phyloP scores from a whole-genome alignment of 768 basidiomycete genomes.

The Rhodosporidiobolus odoratus region DNA sequence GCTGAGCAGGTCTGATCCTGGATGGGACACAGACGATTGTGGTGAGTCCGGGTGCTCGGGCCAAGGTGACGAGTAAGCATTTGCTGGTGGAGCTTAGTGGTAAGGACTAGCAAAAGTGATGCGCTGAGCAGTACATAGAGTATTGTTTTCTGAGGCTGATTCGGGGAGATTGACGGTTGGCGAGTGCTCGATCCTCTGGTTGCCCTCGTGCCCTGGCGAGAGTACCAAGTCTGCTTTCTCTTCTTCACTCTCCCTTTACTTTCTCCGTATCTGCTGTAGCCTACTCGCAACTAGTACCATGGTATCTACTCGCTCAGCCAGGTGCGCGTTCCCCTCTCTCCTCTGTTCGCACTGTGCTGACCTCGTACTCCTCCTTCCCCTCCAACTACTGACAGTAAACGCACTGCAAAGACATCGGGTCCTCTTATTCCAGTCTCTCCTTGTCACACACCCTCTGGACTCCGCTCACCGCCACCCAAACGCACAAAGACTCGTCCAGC shows the following conservation, averaged over 20 bases:
- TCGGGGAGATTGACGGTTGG: no score
- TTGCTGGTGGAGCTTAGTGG: neutral
- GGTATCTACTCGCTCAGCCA: neutral
- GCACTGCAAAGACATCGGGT: neutral
- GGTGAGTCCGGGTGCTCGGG: slow-evolving; percentile 46
- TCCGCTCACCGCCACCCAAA: neutral
- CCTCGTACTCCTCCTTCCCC: neutral
- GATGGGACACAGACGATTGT: slow-evolving; percentile 95
- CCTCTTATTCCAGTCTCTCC: neutral
- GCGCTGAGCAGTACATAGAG: no score
- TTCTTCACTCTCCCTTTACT: neutral
- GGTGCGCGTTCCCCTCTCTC: neutral
- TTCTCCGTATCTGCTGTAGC: neutral
- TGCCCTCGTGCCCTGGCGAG: neutral
- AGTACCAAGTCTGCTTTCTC: neutral
- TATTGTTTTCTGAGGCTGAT: no score
- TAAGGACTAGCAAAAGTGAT: neutral
- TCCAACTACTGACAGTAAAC: no score
- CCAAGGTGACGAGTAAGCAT: slow-evolving; percentile 8
- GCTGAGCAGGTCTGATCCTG: slow-evolving; percentile 57
- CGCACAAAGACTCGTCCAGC: neutral
- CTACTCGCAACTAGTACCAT: neutral
- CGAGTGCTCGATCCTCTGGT: no score
- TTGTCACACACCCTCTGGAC: neutral
- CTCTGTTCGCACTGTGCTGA: neutral